These are phyloP conservation scores for Penicillium sp. DNA, from an alignment of 2,329 filamentous ascomycete species.

Conservation along the genomic window DNA sequence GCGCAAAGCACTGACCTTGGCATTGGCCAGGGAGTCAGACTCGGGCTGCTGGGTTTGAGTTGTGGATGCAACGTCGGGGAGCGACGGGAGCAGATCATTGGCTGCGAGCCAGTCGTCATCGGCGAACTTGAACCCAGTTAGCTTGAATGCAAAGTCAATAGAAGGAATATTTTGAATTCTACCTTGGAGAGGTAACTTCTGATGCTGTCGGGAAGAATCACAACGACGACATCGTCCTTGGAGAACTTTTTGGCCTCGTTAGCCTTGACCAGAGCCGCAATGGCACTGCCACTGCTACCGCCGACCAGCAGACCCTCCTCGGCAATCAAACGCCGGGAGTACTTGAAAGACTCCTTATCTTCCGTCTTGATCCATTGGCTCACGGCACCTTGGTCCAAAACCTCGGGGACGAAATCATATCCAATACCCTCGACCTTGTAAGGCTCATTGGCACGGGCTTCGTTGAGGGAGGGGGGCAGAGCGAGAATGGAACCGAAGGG, in stretches of 20 bases:
- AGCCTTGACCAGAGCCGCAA: slow-evolving; percentile 75
- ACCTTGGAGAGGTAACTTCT: slow-evolving; percentile 92
- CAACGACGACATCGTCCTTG: slow-evolving; percentile 84
- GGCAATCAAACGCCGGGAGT: slow-evolving; percentile 83
- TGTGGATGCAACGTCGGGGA: slow-evolving; percentile 43
- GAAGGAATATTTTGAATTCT: slow-evolving; percentile 10
- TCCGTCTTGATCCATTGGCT: slow-evolving; percentile 99
- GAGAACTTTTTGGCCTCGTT: slow-evolving; percentile 72
- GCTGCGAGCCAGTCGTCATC: slow-evolving; percentile 99
- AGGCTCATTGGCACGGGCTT: slow-evolving; percentile 72
- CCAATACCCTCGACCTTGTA: slow-evolving; percentile 99
- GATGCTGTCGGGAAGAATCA: slow-evolving; percentile 92
- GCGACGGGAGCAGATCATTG: slow-evolving; percentile 78
- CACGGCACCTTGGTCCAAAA: slow-evolving; percentile 74
- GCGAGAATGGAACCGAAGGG: slow-evolving; percentile 90
- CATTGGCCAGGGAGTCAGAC: slow-evolving; percentile 69
- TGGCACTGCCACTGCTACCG: slow-evolving; percentile 88
- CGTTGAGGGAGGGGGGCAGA: slow-evolving; percentile 73
- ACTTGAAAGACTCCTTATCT: slow-evolving; percentile 84
- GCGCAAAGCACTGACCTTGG: slow-evolving; percentile 76
- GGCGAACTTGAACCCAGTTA: slow-evolving; percentile 61
- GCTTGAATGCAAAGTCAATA: background rate
- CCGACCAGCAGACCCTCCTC: slow-evolving; percentile 94
- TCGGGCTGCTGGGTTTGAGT: slow-evolving; percentile 31
- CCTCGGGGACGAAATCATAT: slow-evolving; percentile 96